phyloP scores from a whole-genome alignment of 2,329 filamentous ascomycete genomes.

The Zopfia rhizophila region DNA sequence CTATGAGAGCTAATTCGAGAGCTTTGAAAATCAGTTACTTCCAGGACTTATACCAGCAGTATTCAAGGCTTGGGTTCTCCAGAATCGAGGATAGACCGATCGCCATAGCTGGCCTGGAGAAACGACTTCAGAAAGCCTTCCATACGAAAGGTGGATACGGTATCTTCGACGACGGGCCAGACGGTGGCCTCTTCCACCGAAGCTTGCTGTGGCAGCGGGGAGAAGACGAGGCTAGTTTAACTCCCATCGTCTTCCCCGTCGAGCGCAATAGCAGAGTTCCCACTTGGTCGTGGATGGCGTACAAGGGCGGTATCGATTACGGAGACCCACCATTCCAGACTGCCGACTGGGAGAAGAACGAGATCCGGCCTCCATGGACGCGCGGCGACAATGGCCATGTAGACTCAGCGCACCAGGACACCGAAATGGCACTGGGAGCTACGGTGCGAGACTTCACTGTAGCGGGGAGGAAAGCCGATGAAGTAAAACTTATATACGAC shows the following conservation, averaged over 20 bases:
- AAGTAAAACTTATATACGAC: slow-evolving; percentile 25
- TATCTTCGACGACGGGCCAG: slow-evolving; percentile 38
- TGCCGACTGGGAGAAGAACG: slow-evolving; percentile 13
- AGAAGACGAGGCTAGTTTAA: slow-evolving; percentile 3
- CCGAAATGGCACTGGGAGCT: slow-evolving; percentile 17
- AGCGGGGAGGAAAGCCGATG: slow-evolving; percentile 12
- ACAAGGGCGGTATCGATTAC: slow-evolving; percentile 28
- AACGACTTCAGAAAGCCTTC: slow-evolving; percentile 34
- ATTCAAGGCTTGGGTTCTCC: slow-evolving; percentile 42
- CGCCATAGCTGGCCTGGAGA: slow-evolving; percentile 47
- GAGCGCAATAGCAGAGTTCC: slow-evolving; percentile 16
- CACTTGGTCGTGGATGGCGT: slow-evolving; percentile 30
- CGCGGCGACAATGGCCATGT: not conserved
- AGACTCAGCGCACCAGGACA: not conserved
- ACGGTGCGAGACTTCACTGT: slow-evolving; percentile 20
- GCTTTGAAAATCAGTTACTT: slow-evolving; percentile 31
- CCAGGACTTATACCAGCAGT: slow-evolving; percentile 37
- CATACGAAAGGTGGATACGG: slow-evolving; percentile 40
- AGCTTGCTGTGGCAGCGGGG: slow-evolving; percentile 46
- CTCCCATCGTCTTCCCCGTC: too few relatives aligned
- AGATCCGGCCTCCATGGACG: slow-evolving; percentile 2
- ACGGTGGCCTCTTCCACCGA: slow-evolving; percentile 29
- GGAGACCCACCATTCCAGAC: slow-evolving; percentile 9
- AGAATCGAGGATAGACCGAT: slow-evolving; percentile 36
- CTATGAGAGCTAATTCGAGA: not conserved